Conservation (phyloP, 2,329 filamentous ascomycete genomes). For the Harringtonia aguacate region DNA sequence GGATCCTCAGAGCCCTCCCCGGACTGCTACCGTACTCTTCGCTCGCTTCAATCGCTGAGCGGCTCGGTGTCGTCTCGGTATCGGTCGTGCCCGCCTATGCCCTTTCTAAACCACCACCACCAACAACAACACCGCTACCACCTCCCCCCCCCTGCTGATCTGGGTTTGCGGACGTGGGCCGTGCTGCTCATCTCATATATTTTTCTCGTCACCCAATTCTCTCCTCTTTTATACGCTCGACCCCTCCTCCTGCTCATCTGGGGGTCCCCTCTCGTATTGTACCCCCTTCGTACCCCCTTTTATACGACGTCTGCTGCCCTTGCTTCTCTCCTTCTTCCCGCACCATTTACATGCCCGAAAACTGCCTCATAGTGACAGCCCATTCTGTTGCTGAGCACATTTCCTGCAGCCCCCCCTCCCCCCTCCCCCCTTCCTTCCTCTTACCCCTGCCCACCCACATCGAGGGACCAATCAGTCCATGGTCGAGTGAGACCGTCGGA, state of each 20-base stretch:
- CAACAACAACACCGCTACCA: background rate
- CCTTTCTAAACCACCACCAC: too few species aligned
- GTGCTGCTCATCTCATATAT: background rate
- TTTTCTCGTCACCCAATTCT: background rate
- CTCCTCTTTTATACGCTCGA: background rate
- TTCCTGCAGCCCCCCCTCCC: background rate
- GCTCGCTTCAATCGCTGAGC: too few species aligned
- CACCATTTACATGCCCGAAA: background rate
- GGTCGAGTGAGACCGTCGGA: background rate
- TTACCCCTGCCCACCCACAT: background rate
- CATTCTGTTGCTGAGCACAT: background rate
- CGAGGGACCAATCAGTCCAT: background rate
- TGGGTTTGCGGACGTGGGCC: background rate
- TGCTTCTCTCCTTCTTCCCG: background rate
- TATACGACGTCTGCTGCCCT: background rate
- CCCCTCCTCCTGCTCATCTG: background rate
- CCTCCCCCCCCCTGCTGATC: background rate
- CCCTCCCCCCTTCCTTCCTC: background rate
- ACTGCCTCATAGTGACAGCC: background rate
- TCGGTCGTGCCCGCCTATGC: too few species aligned
- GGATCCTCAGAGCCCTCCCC: too few species aligned
- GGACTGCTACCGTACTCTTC: too few species aligned
- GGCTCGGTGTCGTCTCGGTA: too few species aligned
- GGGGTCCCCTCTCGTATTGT: background rate
- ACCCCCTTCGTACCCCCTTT: background rate